Evolutionary conservation across 2,329 filamentous ascomycete species (phyloP).

Genomic region (Fusarium chlamydosporum): DNA sequence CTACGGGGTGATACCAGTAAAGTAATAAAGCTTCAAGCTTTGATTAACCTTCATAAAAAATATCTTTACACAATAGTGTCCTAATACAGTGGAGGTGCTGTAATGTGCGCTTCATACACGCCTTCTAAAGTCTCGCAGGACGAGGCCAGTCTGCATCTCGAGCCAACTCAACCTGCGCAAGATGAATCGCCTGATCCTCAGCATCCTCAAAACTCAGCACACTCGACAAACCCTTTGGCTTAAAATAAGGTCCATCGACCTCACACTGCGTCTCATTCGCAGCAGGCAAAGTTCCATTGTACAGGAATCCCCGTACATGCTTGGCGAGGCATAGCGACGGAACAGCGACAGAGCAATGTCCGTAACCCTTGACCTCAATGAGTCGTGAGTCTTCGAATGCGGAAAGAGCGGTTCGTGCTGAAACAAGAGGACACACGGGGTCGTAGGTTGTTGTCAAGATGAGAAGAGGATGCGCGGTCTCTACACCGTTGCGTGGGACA

Average conservation of each 20-base stretch:
- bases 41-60: too few relatives aligned
- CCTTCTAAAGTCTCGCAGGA: background rate
- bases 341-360: conserved; percentile 58
- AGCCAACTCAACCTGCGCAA: conserved; percentile 39
- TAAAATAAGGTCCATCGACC: conserved; percentile 58
- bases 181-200: conserved; percentile 40
- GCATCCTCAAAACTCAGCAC: conserved; percentile 13
- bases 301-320: conserved; percentile 56
- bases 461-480: conserved; percentile 52
- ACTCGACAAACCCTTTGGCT: conserved; percentile 17
- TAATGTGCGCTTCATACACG: too few relatives aligned
- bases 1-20: too few relatives aligned
- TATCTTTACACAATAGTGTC: too few relatives aligned
- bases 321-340: conserved; percentile 56
- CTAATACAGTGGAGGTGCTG: too few relatives aligned
- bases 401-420: conserved; percentile 55
- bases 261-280: conserved; percentile 55
- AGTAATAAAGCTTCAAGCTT: too few relatives aligned
- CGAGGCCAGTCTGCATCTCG: conserved; percentile 35
- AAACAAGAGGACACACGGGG: conserved; percentile 66
- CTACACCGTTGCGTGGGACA: conserved; percentile 52
- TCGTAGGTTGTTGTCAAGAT: conserved; percentile 54
- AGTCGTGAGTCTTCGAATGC: conserved; percentile 57
- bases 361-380: conserved; percentile 60
- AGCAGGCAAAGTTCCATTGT: conserved; percentile 57